Percentiles rank a stretch among this genome's conserved stretches.
These are phyloP conservation scores for Tephrocybe sp. DNA, from an alignment of 768 basidiomycete genomes.

Conservation along the genomic window DNA sequence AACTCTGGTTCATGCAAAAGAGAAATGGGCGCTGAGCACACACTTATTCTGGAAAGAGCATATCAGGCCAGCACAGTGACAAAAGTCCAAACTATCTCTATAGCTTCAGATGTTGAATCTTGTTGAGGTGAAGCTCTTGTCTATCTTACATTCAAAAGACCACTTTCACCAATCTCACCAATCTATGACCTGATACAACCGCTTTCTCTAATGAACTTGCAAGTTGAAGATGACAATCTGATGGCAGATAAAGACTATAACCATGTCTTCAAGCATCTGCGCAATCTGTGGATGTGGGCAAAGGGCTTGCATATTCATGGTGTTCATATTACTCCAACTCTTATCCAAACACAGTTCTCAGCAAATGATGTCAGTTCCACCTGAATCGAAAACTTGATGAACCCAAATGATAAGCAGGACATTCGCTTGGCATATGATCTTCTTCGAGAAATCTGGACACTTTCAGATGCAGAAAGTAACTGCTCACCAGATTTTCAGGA, in stretches of 20 bases:
- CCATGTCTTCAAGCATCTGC: slow-evolving; percentile 30
- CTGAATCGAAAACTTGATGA: slow-evolving; percentile 15
- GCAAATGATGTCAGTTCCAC: too few species aligned
- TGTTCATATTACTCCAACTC: slow-evolving; percentile 23
- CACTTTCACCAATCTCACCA: slow-evolving; percentile 11
- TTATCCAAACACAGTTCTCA: slow-evolving; percentile 6
- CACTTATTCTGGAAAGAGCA: not conserved
- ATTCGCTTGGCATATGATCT: slow-evolving; percentile 23
- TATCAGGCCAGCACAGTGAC: not conserved
- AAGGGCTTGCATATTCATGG: slow-evolving; percentile 11
- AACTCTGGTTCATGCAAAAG: slow-evolving; percentile 27
- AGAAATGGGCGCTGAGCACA: slow-evolving; percentile 17
- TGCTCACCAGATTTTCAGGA: slow-evolving; percentile 18
- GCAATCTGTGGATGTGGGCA: slow-evolving; percentile 24
- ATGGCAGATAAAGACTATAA: slow-evolving; percentile 33
- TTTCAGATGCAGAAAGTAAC: slow-evolving; percentile 13
- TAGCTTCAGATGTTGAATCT: slow-evolving; percentile 30
- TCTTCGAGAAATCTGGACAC: slow-evolving; percentile 22
- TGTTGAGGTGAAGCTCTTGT: slow-evolving; percentile 23
- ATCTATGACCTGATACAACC: slow-evolving; percentile 19
- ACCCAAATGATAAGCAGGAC: slow-evolving; percentile 31
- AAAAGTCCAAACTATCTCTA: slow-evolving; percentile 6
- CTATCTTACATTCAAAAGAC: slow-evolving; percentile 19
- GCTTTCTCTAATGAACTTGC: slow-evolving; percentile 22
- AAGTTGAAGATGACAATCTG: slow-evolving; percentile 31